Evolutionary conservation across 1,284 basidiomycete species (phyloP), one percentile per base, ranked within the genome.

Genomic region (Irpex sp.): DNA sequence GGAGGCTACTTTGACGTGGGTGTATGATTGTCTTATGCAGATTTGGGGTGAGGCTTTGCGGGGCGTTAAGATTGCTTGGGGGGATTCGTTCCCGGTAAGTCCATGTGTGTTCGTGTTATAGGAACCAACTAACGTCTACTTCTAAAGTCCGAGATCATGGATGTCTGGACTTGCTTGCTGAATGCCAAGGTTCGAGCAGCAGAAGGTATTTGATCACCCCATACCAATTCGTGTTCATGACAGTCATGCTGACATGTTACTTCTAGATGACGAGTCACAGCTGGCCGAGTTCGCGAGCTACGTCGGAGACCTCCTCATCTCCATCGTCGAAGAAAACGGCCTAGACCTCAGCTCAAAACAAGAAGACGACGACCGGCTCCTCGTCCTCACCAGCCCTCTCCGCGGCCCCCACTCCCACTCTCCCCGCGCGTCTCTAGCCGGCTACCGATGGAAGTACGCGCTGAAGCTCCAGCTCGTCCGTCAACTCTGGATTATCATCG

Each of bases 1-100:
- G 15, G 88, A 91, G 68, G 71, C 91, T 38, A 72, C 78, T n/a
- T 74, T 75, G 61, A 75, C 78, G 5, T 84, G 81, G 77, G 78
- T 88, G 15, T 85, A 87, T 70, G 73, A 81, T 2, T 79, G 79
- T 4, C 65, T 90, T 47, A 71, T 88, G 40, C 76, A 77, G 8
- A 73, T 85, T 3, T 92, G 88, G 89, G 82, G 75, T 65, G 79
- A 78, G 44, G 80, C 79, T 2, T 65, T 87, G 34, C 72, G 73
- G 31, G 77, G 72, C 66, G 70, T 86, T 52, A 76, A 79, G 66
- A 74, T 84, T 62, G 68, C 73, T 61, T 75, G 76, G 54, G 74
- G 78, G 9, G 70, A 64, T 7, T 68, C 72, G 31, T 69, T 80
- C 4, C 80, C 82, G 15, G 83, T 86, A 64, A 66, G 81, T 75